Evolutionary conservation across 208 protist genomes (phyloP), one percentile per base, ranked within the genome.

Genomic region (Leishmania major): DNA sequence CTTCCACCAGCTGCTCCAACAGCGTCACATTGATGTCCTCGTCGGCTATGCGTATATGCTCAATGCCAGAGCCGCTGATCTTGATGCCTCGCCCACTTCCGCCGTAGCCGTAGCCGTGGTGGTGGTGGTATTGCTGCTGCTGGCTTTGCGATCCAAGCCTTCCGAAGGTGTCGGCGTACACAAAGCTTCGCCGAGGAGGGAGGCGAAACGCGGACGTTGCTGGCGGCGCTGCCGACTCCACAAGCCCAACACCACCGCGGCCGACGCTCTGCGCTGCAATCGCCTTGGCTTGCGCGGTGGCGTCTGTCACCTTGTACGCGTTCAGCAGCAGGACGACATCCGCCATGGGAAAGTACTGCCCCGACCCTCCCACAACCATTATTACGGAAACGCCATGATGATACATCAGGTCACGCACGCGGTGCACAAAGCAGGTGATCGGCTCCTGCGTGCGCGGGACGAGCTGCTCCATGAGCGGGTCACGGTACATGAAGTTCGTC

Each of bases 401-500:
- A 8, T 78, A 47, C 43, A 92, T 85, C 57, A 99, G 82, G 37
- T 92, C 89, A 4, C 88, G 73, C 40, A 97, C 87, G 59, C 89
- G 88, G 64, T 94, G 84, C 40, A 97, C 88, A 84, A 98, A 98
- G 4, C 96, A 94, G 0, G 94, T 98, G 85, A 99, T 99, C 37
- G 98, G 98, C 84, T 99, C 98, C 81, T 96, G 82, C 31, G 90
- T 83, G 43, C 80, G 79, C 57, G 92, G 84, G 40, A 99, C 97
- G 57, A 99, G 92, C 88, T 82, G 76, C 84, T 93, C 82, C 97
- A 99, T 99, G 31, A 93, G 85, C 47, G 80, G 78, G 80, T 99
- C 96, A 13, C 97, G 94, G 62, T 98, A 96, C 96, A 99, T 98
- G 78, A 99, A 98, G 90, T 99, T 99, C 49, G 98, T 99, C 5